Conservation (phyloP, 768 basidiomycete species). For the Agaricus subrufescens region DNA sequence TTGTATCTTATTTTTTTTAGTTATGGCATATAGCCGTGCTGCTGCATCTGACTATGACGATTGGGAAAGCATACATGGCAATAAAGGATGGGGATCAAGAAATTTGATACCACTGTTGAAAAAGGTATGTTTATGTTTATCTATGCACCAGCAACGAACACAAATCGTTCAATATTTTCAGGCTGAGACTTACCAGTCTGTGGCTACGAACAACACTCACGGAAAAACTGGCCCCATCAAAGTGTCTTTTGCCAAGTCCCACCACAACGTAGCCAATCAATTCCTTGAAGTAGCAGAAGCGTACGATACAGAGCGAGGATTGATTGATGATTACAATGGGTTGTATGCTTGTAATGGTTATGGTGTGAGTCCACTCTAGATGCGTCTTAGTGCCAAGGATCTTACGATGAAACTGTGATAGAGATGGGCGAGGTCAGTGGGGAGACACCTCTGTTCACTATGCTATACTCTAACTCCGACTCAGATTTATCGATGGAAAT, state of each 20-base stretch:
- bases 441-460: background rate
- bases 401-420: slow-evolving; percentile 15
- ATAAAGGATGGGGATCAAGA: slow-evolving; percentile 58
- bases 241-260: slow-evolving; percentile 35
- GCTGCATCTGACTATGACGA: slow-evolving; percentile 60
- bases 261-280: slow-evolving; percentile 38
- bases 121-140: slow-evolving; percentile 35
- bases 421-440: slow-evolving; percentile 50
- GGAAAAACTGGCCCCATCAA: slow-evolving; percentile 49
- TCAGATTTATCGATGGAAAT: slow-evolving; percentile 48
- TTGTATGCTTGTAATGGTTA: background rate
- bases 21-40: slow-evolving; percentile 54
- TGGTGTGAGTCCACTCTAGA: background rate
- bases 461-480: background rate
- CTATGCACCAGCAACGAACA: too few species aligned
- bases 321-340: background rate
- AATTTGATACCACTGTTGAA: slow-evolving; percentile 52
- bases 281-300: slow-evolving; percentile 18
- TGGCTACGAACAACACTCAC: slow-evolving; percentile 28
- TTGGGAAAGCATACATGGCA: slow-evolving; percentile 47
- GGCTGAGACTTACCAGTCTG: slow-evolving; percentile 37
- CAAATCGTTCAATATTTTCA: slow-evolving; percentile 12
- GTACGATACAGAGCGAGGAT: background rate
- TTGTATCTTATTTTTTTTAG: slow-evolving; percentile 16
- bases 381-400: background rate